phyloP scores from a whole-genome alignment of 2,329 filamentous ascomycete species.

The Alternaria viburni region DNA sequence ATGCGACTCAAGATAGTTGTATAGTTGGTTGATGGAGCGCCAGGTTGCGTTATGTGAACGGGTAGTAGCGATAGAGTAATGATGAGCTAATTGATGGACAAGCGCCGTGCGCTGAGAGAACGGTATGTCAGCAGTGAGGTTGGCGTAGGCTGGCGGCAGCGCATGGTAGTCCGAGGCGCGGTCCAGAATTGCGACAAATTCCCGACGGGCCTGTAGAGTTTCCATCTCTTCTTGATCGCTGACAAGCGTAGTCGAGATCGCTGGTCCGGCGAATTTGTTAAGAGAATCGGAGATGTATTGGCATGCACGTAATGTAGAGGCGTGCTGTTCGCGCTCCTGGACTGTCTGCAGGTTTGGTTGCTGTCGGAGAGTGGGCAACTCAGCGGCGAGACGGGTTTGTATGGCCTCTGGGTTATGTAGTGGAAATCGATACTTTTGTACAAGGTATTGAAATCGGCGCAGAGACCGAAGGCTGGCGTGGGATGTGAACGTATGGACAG shows the following conservation, averaged over 20 bases:
- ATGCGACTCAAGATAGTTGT: conserved; percentile 31
- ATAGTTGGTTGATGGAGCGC: conserved; percentile 38
- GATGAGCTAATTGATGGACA: conserved; percentile 43
- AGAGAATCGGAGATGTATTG: conserved; percentile 13
- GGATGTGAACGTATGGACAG: conserved; percentile 9
- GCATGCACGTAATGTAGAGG: conserved; percentile 7
- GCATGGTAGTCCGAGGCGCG: conserved; percentile 27
- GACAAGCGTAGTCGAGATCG: background rate
- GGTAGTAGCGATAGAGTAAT: conserved; percentile 37
- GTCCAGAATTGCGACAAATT: conserved; percentile 36
- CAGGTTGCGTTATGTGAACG: conserved; percentile 24
- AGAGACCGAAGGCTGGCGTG: conserved; percentile 13
- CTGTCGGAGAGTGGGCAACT: conserved; percentile 9
- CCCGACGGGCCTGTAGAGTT: conserved; percentile 16
- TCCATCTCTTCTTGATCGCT: background rate
- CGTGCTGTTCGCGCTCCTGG: conserved; percentile 12
- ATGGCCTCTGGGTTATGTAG: conserved; percentile 15
- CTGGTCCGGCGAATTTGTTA: background rate
- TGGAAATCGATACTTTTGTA: conserved; percentile 11
- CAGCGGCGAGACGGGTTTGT: conserved; percentile 1
- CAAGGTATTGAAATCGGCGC: conserved; percentile 12
- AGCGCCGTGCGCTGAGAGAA: conserved; percentile 23
- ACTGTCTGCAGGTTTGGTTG: background rate
- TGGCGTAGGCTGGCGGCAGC: conserved; percentile 32
- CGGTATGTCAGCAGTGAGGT: conserved; percentile 17